Base-by-base conservation (phyloP, 1,139 yeast genomes). In the Sugiyamaella paludigena region DNA sequence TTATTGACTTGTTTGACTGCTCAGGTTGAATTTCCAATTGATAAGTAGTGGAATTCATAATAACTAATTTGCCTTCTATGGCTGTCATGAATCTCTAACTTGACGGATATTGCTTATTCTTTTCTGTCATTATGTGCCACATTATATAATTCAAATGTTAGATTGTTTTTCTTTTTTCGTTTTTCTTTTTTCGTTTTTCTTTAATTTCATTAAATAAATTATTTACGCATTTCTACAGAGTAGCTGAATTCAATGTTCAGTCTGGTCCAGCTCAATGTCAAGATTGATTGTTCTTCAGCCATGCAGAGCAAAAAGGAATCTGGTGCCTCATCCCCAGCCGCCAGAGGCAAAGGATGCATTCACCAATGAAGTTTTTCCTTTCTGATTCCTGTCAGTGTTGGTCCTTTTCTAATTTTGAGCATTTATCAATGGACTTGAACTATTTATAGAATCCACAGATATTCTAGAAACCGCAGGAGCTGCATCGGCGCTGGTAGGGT, bases 1-100 rank as follows among this genome's bases (percentile, higher is more conserved):
- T 78, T 84, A 56, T 82, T 92, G 58, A 83, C 96, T 31, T 92
- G 98, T 68, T 75, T 92, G 62, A 79, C 87, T 32, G 97, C 96
- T 11, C 77, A 82, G 8, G 84, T 91, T 37, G 69, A 63, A 47
- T 70, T 72, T 49, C 62, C 71, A 28, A 24, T 43, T 35, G 42
- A 43, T 15, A 36, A 36, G 33, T 28, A 27, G 26, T 24, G 10
- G 29, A 11, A 19, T 26, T 36, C 10, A 6, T 27, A 24, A 11
- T 37, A n/a, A n/a, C n/a, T n/a, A n/a, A n/a, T n/a, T 31, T n/a
- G 12, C 15, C 15, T 31, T 31, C 6, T 3, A n/a, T 31, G 5
- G 6, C 13, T 13, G 3, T 31, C 6, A 31, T 31, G 12, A 31
- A n/a, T 31, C 15, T 31, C 24, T 19, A 5, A 19, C 24, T 19